Base-by-base conservation (phyloP, 2,329 filamentous ascomycete genomes). In the Pseudocercospora macadamiae region DNA sequence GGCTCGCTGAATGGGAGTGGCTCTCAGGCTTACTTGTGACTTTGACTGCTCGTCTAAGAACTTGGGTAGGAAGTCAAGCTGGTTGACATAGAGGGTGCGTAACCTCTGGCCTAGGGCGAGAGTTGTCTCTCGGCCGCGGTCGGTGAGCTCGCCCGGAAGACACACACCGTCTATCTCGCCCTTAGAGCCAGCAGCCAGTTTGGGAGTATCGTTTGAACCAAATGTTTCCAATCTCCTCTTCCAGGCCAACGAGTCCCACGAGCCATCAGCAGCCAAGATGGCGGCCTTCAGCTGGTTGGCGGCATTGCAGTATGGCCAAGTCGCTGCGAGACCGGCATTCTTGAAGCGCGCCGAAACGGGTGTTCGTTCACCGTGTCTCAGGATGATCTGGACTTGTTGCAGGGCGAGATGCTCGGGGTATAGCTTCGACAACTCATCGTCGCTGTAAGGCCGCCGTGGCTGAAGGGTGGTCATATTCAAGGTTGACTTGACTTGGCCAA, bases 231-330 rank as follows among this genome's bases (percentile, higher is more conserved):
- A 82, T 47, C 89, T 86, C 61, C 92, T 85, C 66, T 87, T 79
- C 76, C 85, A 89, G 66, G 82, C 79, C 60, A 89, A 77, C 1
- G 77, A 76, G 66, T 86, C 82, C 84, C 84, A 88, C 53, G 76
- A 71, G 69, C 81, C 81, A 56, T 81, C 80, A 45, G 77, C 82
- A 36, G 77, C 78, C 63, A 85, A 78, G 21, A 87, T 81, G 60
- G 85, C 81, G 59, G 84, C 83, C 23, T 81, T 85, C 72, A 97
- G 83, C 65, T 88, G 87, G 59, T 86, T 84, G 19, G 89, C 90
- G 55, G 88, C 85, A 64, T 85, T 84, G 77, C 95, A 99, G 77
- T 97, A 97, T 1, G 95, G 91, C 95, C 95, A 99, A 76, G 86
- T 82, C 81, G 64, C 44, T 32, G 55, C 60, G 32, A 67, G 56